Base-by-base conservation (phyloP, 31 red algal genomes). In the Porphyra umbilicalis region DNA sequence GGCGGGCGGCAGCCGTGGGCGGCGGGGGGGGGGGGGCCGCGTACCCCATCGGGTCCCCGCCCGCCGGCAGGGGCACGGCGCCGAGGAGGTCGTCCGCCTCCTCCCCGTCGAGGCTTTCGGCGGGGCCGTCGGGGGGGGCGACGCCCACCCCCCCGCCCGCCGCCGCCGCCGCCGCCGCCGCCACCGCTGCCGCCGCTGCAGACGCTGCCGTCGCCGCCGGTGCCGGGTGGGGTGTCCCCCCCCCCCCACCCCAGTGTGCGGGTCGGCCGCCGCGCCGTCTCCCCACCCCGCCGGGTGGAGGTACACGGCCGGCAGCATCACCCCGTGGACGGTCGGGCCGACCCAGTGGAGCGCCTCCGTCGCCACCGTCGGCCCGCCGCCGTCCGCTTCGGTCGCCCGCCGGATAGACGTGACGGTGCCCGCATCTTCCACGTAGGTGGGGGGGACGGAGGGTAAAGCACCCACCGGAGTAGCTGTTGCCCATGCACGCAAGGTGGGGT, bases 361-460 rank as follows among this genome's bases (percentile, higher is more conserved):
- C 13, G 57, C 57, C 25, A 71, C 57, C 25, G 57, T 71, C 13
- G 57, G 57, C 57, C 57, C 57, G 13, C 57, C 57, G 13, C 57
- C 57, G 25, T 4, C 25, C 6, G 57, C 57, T n/a, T 71, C 11
- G 11, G 57, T 18, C 20, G 57, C 57, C 6, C 57, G 57, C 25
- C 57, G 57, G 57, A 71, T 71, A 71, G 83, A 88, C 57, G 90
- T 87, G 32, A 92, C 77, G 36, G 35, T 77, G 86, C 81, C 85
- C 37, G 32, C 82, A 32, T 85, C 18, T 13, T 88, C 85, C 32
- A 30, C 75, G 76, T 93, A 93, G 14, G 85, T 82, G 79, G 90
- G 82, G 57, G 90, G 90, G 33, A 80, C 46, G 34, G 90, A 86
- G 77, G 90, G 90, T 78, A 81, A 93, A 93, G 8, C 88, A 86